These are phyloP conservation scores for Albugo laibachii DNA, from an alignment of 352 stramenopile species.

Conservation along the genomic window DNA sequence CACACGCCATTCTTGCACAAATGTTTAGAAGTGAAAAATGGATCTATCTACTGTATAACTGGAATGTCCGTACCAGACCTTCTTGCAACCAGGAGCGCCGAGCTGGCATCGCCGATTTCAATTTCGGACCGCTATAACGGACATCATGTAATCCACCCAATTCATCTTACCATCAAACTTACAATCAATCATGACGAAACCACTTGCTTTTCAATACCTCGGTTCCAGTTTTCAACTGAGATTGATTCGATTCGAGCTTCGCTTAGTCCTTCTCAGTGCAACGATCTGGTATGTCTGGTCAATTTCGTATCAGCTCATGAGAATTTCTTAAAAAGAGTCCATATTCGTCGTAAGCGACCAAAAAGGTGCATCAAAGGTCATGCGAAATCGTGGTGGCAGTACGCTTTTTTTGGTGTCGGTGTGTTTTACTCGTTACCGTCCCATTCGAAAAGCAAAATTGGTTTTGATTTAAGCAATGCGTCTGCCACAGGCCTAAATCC, in stretches of 20 bases:
- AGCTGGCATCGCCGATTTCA: not conserved
- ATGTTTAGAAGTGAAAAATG: constrained; percentile 29
- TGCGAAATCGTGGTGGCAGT: constrained; percentile 50
- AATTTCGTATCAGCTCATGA: constrained; percentile 68
- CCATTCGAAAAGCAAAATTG: constrained; percentile 2
- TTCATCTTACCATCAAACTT: constrained; percentile 55
- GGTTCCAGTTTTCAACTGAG: constrained; percentile 41
- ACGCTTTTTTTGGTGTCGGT: constrained; percentile 46
- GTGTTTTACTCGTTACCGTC: constrained; percentile 23
- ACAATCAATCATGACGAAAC: constrained; percentile 57
- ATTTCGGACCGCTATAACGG: constrained; percentile 13
- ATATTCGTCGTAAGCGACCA: constrained; percentile 45
- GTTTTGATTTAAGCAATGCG: not conserved
- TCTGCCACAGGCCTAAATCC: not conserved
- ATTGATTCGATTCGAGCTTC: constrained; percentile 43
- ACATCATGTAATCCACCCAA: constrained; percentile 29
- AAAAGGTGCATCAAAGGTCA: constrained; percentile 23
- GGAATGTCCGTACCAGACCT: not conserved
- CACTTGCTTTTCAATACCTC: constrained; percentile 42
- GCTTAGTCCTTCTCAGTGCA: constrained; percentile 52
- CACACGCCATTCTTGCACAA: constrained; percentile 71
- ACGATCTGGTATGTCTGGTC: constrained; percentile 49
- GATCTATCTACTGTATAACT: constrained; percentile 34
- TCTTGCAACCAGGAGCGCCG: not conserved
- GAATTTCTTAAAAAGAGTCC: constrained; percentile 62